Evolutionary conservation across 192 early-diverging fungal genomes (phyloP).

Genomic region (Chytriomyces sp.): DNA sequence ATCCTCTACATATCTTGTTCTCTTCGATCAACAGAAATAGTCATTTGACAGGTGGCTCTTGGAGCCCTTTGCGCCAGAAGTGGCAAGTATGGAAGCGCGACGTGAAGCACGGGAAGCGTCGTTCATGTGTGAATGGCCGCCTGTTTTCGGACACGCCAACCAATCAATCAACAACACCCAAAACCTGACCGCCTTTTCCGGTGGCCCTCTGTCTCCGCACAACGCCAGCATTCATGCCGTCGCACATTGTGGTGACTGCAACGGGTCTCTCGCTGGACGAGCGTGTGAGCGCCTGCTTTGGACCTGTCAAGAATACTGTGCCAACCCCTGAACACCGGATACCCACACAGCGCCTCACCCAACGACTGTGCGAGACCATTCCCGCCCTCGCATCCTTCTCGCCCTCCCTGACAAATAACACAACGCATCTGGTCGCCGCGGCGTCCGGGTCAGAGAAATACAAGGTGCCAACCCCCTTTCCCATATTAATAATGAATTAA

Average conservation of each 20-base stretch:
- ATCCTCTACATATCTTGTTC: too few relatives aligned
- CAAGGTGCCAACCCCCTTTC: not conserved
- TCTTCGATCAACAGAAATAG: too few relatives aligned
- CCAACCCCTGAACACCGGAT: not conserved
- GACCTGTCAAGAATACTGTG: not conserved
- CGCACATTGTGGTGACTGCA: constrained; percentile 26
- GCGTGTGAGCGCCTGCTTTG: not conserved
- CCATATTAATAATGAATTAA: not conserved
- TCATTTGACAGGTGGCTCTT: too few relatives aligned
- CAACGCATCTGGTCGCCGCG: constrained; percentile 29
- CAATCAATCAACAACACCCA: too few relatives aligned
- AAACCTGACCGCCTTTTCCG: too few relatives aligned
- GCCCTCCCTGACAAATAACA: not conserved
- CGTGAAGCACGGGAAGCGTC: too few relatives aligned
- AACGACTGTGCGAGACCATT: constrained; percentile 3
- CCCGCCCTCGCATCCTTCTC: constrained; percentile 20
- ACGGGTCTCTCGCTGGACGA: constrained; percentile 5
- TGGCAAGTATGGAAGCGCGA: too few relatives aligned
- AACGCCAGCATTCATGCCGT: too few relatives aligned
- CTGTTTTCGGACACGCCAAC: too few relatives aligned
- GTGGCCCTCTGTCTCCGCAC: too few relatives aligned
- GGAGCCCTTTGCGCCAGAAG: too few relatives aligned
- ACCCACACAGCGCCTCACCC: not conserved
- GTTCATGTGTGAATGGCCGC: too few relatives aligned
- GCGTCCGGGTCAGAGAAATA: constrained; percentile 27